phyloP scores from a whole-genome alignment of 139 green algal genomes.

The Mesotaenium endlicherianum region DNA sequence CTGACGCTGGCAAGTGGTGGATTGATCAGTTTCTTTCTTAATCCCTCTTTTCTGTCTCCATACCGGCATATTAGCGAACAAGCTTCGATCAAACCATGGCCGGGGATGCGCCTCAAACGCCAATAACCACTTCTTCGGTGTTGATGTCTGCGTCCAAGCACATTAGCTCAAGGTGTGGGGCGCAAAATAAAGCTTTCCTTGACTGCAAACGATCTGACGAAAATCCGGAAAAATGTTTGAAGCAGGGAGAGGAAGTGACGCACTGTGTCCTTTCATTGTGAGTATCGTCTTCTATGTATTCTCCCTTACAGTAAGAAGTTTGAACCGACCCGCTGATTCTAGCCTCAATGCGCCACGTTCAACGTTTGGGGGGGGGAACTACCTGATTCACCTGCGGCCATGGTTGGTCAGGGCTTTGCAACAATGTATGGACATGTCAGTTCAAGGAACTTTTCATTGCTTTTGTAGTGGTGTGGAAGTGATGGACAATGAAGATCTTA shows the following conservation, averaged over 20 bases:
- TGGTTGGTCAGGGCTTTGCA: not conserved
- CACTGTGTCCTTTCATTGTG: slow-evolving; percentile 41
- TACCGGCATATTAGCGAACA: too few species aligned
- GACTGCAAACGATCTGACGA: slow-evolving; percentile 34
- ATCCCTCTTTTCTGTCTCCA: too few species aligned
- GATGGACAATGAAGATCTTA: too few species aligned
- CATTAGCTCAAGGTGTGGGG: slow-evolving; percentile 5
- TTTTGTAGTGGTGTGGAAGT: too few species aligned
- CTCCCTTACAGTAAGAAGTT: not conserved
- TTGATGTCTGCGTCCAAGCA: slow-evolving; percentile 41
- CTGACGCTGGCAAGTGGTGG: too few species aligned
- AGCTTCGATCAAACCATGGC: too few species aligned
- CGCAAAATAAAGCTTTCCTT: slow-evolving; percentile 31
- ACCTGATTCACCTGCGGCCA: not conserved
- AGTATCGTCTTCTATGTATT: slow-evolving; percentile 17
- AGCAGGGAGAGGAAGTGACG: slow-evolving; percentile 30
- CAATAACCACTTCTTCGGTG: slow-evolving; percentile 34
- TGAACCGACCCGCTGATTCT: not conserved
- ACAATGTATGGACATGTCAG: not conserved
- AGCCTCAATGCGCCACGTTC: not conserved
- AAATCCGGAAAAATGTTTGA: slow-evolving; percentile 19
- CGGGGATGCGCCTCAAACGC: too few species aligned
- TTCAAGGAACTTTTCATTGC: not conserved
- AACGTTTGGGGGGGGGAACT: not conserved
- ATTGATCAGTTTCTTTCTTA: too few species aligned